These are phyloP conservation scores for Tausonia pullulans DNA, from an alignment of 1,284 basidiomycete species.

Conservation along the genomic window DNA sequence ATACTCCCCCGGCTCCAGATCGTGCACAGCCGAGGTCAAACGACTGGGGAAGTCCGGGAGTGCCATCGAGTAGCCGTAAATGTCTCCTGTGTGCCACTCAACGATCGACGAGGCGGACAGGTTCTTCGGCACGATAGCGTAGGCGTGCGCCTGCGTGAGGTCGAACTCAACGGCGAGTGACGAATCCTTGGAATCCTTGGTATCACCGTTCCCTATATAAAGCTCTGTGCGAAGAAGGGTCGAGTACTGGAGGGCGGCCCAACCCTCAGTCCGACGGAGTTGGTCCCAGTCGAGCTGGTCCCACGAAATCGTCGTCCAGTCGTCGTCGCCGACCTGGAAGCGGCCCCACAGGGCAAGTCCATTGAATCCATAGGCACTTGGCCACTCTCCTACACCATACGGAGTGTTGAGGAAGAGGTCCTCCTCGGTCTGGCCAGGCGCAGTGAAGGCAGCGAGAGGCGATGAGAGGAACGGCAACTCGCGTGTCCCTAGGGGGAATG, in stretches of 20 bases:
- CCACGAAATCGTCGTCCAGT: constrained; percentile 25
- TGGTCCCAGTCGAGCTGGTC: constrained; percentile 27
- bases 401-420: constrained; percentile 24
- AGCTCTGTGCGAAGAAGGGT: constrained; percentile 21
- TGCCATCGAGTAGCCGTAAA: constrained; percentile 27
- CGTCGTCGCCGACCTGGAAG: constrained; percentile 19
- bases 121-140: constrained; percentile 25
- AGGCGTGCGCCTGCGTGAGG: constrained; percentile 27
- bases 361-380: constrained; percentile 25
- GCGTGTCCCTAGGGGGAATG: constrained; percentile 32
- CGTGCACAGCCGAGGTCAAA: neutral
- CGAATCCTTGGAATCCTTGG: neutral
- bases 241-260: constrained; percentile 31
- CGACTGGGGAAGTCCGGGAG: neutral
- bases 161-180: constrained; percentile 25
- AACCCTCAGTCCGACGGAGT: constrained; percentile 31
- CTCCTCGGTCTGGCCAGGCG: constrained; percentile 20
- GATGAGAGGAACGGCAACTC: constrained; percentile 29
- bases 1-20: constrained; percentile 4
- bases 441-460: constrained; percentile 25
- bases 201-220: neutral
- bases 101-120: constrained; percentile 1
- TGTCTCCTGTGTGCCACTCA: constrained; percentile 30
- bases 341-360: constrained; percentile 26
- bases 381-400: constrained; percentile 22